Percentiles rank a stretch among this genome's conserved stretches.
Evolutionary conservation across 2,329 filamentous ascomycete species (phyloP).

Genomic region (Golovinomyces cichoracearum): DNA sequence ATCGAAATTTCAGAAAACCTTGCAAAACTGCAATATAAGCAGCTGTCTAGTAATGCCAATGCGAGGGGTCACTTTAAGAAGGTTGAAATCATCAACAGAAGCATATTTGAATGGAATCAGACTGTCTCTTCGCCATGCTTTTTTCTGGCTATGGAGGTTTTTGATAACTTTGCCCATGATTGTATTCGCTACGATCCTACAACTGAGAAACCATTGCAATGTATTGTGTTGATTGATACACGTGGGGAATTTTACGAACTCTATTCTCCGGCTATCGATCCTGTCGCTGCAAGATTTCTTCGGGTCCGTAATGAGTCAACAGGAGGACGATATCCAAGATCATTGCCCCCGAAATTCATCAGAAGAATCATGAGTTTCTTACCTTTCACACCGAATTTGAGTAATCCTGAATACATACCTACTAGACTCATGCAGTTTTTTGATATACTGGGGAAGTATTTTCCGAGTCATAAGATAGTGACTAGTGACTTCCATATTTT

Average conservation of each 20-base stretch:
- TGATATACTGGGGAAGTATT: conserved; percentile 63
- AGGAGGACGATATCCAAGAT: conserved; percentile 30
- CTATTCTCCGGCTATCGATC: conserved; percentile 58
- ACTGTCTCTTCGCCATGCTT: conserved; percentile 85
- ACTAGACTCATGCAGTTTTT: conserved; percentile 94
- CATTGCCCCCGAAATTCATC: conserved; percentile 27
- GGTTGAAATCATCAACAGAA: conserved; percentile 83
- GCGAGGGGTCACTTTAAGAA: conserved; percentile 54
- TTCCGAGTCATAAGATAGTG: conserved; percentile 69
- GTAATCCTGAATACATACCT: conserved; percentile 72
- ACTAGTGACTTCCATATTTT: conserved; percentile 76
- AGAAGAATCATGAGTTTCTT: conserved; percentile 36
- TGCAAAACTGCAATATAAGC: conserved; percentile 48
- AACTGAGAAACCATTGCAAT: conserved; percentile 65
- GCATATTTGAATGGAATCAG: conserved; percentile 78
- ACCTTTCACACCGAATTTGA: conserved; percentile 52
- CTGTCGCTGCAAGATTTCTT: conserved; percentile 57
- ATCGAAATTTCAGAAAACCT: conserved; percentile 80
- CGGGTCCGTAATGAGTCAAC: conserved; percentile 59
- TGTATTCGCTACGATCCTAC: conserved; percentile 65
- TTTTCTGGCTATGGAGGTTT: conserved; percentile 92
- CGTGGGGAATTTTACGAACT: conserved; percentile 87
- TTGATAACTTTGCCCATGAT: conserved; percentile 96
- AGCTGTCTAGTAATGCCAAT: conserved; percentile 38
- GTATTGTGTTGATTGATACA: conserved; percentile 60